phyloP scores from a whole-genome alignment of 306 rosid genomes.

The Leucaena leucocephala region DNA sequence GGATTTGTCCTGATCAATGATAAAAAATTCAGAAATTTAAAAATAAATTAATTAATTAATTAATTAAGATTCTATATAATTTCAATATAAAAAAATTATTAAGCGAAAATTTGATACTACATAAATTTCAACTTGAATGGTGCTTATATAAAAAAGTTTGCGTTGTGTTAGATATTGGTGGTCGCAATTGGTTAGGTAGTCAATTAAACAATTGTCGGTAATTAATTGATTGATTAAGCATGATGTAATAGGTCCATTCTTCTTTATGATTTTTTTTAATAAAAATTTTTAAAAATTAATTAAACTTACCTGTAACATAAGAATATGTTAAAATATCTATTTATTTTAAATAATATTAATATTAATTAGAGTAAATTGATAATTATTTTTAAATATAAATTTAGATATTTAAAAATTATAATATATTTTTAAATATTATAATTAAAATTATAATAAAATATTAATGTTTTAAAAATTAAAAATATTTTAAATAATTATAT shows the following conservation, averaged over 20 bases:
- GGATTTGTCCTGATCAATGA: neutral
- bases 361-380: too few relatives aligned
- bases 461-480: too few relatives aligned
- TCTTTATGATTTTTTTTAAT: neutral
- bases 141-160: neutral
- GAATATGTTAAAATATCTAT: too few relatives aligned
- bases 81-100: neutral
- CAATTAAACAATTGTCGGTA: neutral
- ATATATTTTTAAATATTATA: too few relatives aligned
- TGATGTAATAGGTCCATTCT: neutral
- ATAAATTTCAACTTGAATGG: neutral
- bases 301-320: too few relatives aligned
- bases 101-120: neutral
- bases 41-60: neutral
- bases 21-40: neutral
- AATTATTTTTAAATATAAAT: too few relatives aligned
- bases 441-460: too few relatives aligned
- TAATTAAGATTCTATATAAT: neutral
- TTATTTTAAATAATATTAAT: too few relatives aligned
- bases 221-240: neutral
- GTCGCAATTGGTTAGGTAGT: neutral
- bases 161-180: neutral
- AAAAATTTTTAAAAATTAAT: too few relatives aligned
- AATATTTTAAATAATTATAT: too few relatives aligned
- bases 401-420: too few relatives aligned